phyloP scores from a whole-genome alignment of 148 eudicot genomes.

The Chenopodium quinoa region DNA sequence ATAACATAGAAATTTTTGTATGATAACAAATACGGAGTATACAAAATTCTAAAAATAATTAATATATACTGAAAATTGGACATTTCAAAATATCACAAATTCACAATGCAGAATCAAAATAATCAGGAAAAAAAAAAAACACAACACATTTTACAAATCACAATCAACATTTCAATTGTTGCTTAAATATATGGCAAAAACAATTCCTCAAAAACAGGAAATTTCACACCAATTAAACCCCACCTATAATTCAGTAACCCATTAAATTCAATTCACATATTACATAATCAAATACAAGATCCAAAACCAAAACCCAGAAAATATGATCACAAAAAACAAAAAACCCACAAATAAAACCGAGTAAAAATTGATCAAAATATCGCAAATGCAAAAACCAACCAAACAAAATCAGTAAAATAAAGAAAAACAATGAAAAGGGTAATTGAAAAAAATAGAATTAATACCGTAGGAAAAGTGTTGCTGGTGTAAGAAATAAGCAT shows the following conservation, averaged over 20 bases:
- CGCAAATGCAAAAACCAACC: background rate
- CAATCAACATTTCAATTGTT: background rate
- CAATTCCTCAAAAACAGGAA: background rate
- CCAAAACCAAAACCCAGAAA: background rate
- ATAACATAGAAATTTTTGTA: no score
- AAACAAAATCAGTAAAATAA: background rate
- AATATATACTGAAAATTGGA: background rate
- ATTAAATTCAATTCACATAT: background rate
- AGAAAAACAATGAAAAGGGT: slow-evolving; percentile 10
- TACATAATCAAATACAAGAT: slow-evolving; percentile 17
- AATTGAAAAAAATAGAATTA: background rate
- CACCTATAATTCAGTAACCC: background rate
- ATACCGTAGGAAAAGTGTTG: slow-evolving; percentile 36
- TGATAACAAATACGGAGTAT: no score
- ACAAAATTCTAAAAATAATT: no score
- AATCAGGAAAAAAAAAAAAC: background rate
- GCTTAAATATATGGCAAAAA: background rate
- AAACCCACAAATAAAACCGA: background rate
- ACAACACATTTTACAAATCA: background rate
- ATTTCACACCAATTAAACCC: background rate
- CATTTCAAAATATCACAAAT: background rate
- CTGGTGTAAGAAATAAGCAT: slow-evolving; percentile 42
- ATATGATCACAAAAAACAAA: background rate
- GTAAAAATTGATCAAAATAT: background rate
- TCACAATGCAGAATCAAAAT: background rate